A percentile compares a stretch with the other conserved stretches of the same genome.
phyloP scores from a whole-genome alignment of 805 yeast genomes.

The Sugiyamaella boreocaroliniensis region DNA sequence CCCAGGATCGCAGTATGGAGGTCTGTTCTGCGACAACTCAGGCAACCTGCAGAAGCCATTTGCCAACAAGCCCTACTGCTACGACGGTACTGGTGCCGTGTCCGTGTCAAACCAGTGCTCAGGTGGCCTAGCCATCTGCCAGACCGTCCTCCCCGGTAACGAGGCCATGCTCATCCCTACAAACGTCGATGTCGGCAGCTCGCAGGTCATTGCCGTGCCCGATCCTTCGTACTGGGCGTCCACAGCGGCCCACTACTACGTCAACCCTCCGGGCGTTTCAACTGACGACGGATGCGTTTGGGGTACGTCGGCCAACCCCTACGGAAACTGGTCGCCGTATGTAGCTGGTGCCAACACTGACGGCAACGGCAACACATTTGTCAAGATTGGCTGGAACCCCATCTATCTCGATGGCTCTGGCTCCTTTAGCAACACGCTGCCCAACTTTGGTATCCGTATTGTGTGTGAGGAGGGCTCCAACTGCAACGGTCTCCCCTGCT shows the following conservation, averaged over 20 bases:
- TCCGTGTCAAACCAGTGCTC: slow-evolving; percentile 51
- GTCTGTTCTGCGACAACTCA: slow-evolving; percentile 64
- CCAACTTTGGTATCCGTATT: slow-evolving; percentile 64
- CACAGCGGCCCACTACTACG: slow-evolving; percentile 87
- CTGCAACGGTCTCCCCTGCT: slow-evolving; percentile 76
- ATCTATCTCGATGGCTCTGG: slow-evolving; percentile 53
- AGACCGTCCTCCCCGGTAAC: slow-evolving; percentile 89
- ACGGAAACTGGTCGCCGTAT: slow-evolving; percentile 90
- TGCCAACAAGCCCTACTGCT: slow-evolving; percentile 54
- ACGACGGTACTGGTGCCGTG: slow-evolving; percentile 73
- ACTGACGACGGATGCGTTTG: slow-evolving; percentile 88
- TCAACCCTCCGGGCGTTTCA: slow-evolving; percentile 91
- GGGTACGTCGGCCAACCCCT: slow-evolving; percentile 64
- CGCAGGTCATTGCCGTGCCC: slow-evolving; percentile 71
- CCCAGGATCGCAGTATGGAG: slow-evolving; percentile 79
- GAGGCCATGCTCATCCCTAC: slow-evolving; percentile 94
- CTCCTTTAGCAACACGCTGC: slow-evolving; percentile 50
- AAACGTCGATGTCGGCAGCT: slow-evolving; percentile 42
- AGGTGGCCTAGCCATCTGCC: slow-evolving; percentile 72
- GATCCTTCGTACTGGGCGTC: slow-evolving; percentile 70
- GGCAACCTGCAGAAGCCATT: slow-evolving; percentile 63
- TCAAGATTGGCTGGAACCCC: slow-evolving; percentile 90
- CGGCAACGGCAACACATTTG: slow-evolving; percentile 58
- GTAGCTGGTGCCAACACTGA: slow-evolving; percentile 90
- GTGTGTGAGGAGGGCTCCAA: slow-evolving; percentile 62